Evolutionary conservation across 2,329 filamentous ascomycete genomes (phyloP), one percentile per base, ranked within the genome.

Genomic region (Triangularia setosa): DNA sequence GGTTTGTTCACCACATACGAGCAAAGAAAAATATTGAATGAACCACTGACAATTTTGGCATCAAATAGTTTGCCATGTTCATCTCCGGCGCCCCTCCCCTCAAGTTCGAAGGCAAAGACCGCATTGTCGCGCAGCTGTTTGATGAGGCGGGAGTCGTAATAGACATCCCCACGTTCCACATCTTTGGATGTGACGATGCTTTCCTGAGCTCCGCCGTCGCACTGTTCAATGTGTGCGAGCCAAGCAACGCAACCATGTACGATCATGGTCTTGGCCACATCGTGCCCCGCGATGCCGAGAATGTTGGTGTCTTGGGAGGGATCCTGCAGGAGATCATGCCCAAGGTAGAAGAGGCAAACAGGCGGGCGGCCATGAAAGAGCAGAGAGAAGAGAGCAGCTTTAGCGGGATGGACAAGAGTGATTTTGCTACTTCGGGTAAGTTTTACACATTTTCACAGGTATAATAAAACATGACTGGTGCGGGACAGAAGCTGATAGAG

Each of bases 191-290:
- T 48, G 71, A 68, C 70, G 81, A 84, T 69, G 81, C 81, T 1
- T 83, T 82, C 67, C 71, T 81, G 1, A 73, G 79, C 30, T 80
- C 80, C 0, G 77, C 79, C 0, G 76, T 82, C 64, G 80, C 80
- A 1, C 70, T 83, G 21, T 82, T 78, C 71, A 83, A 83, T 69
- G 74, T 83, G 23, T 84, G 80, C 70, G 77, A 82, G 55, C 75
- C 74, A 14, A 78, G 81, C 60, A 74, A 71, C 1, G 79, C 80
- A 0, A 70, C 74, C 23, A 73, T 84, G 62, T 83, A 82, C 63
- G 81, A 84, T 70, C 80, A 82, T 65, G 81, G 80, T 14, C 79
- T 81, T 59, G 81, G 81, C 0, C 82, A 84, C 69, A 80, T 79
- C 5, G 76, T 84, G 9, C 81, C 81, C 0, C 72, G 79, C 60